Evolutionary conservation across 1,284 basidiomycete species (phyloP).

Genomic region (Cutaneotrichosporon sp.): DNA sequence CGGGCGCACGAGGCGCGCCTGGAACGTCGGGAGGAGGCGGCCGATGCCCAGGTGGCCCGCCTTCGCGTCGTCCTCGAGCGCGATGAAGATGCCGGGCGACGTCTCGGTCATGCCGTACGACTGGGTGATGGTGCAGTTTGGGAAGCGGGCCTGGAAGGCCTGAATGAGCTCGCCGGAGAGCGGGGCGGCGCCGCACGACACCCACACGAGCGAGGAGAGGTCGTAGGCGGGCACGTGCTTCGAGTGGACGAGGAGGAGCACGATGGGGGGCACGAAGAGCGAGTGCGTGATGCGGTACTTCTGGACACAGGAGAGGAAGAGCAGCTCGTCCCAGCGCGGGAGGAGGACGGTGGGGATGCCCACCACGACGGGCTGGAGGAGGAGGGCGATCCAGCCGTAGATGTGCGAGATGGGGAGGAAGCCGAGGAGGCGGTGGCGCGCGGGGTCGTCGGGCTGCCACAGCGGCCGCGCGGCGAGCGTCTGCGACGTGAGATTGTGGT

Average conservation of each 20-base stretch:
- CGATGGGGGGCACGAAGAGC: slow-evolving; percentile 80
- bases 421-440: slow-evolving; percentile 17
- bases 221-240: slow-evolving; percentile 69
- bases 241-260: slow-evolving; percentile 60
- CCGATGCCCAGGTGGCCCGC: slow-evolving; percentile 69
- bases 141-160: slow-evolving; percentile 31
- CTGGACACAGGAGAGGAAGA: slow-evolving; percentile 69
- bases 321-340: slow-evolving; percentile 60
- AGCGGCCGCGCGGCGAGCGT: slow-evolving; percentile 12
- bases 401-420: slow-evolving; percentile 25
- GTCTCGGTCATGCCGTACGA: slow-evolving; percentile 57
- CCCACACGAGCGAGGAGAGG: slow-evolving; percentile 62
- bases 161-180: slow-evolving; percentile 57
- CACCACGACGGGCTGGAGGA: slow-evolving; percentile 63
- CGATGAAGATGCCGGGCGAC: slow-evolving; percentile 44
- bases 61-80: slow-evolving; percentile 34
- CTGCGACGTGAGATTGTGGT: slow-evolving; percentile 59
- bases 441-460: slow-evolving; percentile 7
- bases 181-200: slow-evolving; percentile 82
- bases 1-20: slow-evolving; percentile 70
- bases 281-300: slow-evolving; percentile 64
- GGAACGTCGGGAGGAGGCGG: slow-evolving; percentile 70
- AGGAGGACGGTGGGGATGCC: slow-evolving; percentile 69
- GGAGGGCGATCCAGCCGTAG: slow-evolving; percentile 42
- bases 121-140: slow-evolving; percentile 39